Base-by-base conservation (phyloP, 2,329 filamentous ascomycete species). In the Neocucurbitaria cava region DNA sequence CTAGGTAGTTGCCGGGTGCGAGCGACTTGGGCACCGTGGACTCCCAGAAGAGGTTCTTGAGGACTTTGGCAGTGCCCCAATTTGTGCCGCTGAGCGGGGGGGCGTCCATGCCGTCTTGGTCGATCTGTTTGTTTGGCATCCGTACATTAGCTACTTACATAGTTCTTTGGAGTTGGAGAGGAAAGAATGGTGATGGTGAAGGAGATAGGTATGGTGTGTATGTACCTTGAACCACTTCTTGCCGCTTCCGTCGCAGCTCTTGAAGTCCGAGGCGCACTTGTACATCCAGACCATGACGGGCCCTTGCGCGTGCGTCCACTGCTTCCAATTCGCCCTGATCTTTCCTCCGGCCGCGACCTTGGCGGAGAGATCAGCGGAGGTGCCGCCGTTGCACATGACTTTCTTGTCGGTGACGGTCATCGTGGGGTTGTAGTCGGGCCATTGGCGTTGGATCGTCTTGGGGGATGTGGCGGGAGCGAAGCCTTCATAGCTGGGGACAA, bases 221-320 rank as follows among this genome's bases (percentile, higher is more conserved):
- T 53, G 7, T 42, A 70, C 65, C 53, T 86, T 86, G 80, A 86
- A 86, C 83, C 83, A 86, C 48, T 77, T 76, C 62, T 80, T 77
- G 26, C 79, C 78, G 44, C 79, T 80, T 33, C 84, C 83, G 55
- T 83, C 78, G 65, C 82, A 85, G 31, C 76, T 69, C 11, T 70
- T 71, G 69, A 84, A 83, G 45, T 76, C 78, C 31, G 69, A 64
- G 6, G 77, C 75, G 69, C 83, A 85, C 56, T 82, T 80, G 52
- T 77, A 77, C 68, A 78, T 68, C 76, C 82, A 86, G 2, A 86
- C 83, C 78, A 85, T 83, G 36, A 86, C 81, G 15, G 84, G 84
- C 1, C 83, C 84, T 64, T 86, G 83, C 50, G 78, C 72, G 66
- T 86, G 83, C 0, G 83, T 85, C 83, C 84, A 86, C 68, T 86